These are phyloP conservation scores for Sclerotinia spermophila DNA, from an alignment of 2,329 filamentous ascomycete species.

Conservation along the genomic window DNA sequence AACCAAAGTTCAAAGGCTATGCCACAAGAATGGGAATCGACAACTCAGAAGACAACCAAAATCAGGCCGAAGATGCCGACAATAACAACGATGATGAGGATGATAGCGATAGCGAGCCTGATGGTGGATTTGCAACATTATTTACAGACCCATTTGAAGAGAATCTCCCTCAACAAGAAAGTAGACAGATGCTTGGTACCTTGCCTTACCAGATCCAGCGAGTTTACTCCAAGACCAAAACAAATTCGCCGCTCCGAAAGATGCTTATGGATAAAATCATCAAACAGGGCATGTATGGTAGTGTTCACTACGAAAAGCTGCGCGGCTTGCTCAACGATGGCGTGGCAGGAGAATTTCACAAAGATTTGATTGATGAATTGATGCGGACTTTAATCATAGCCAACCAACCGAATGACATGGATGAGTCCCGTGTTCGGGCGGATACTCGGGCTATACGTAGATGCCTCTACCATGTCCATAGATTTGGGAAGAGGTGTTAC, in stretches of 20 bases:
- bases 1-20: too few relatives aligned
- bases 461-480: background rate
- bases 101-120: background rate
- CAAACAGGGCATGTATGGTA: fast-evolving
- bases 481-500: too few relatives aligned
- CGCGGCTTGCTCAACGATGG: background rate
- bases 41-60: too few relatives aligned
- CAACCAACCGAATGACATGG: background rate
- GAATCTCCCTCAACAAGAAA: background rate
- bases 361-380: background rate
- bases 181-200: background rate
- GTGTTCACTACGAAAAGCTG: background rate
- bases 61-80: too few relatives aligned
- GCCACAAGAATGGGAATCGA: too few relatives aligned
- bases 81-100: background rate
- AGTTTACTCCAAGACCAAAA: background rate
- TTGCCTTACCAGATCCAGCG: background rate
- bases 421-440: fast-evolving
- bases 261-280: background rate
- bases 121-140: too few relatives aligned
- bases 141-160: background rate
- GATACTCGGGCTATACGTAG: fast-evolving
- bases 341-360: background rate
- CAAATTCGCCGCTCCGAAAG: background rate
- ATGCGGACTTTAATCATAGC: background rate